Evolutionary conservation across 139 green algal species (phyloP).

Genomic region (Chlorokybus atmophyticus): DNA sequence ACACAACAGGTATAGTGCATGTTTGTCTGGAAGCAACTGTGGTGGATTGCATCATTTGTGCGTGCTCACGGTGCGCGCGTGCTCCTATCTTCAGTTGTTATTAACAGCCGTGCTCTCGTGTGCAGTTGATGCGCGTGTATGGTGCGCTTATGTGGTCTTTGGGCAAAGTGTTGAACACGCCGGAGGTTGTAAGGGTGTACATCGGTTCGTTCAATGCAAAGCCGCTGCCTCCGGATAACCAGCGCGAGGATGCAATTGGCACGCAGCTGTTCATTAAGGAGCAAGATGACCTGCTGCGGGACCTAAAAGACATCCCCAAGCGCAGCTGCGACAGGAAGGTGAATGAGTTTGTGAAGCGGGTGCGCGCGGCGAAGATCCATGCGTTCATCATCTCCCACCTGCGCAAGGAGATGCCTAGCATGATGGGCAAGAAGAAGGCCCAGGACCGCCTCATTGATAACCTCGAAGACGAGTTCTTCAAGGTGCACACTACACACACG

Average conservation of each 20-base stretch:
- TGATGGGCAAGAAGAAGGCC: conserved; percentile 72
- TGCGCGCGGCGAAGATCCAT: conserved; percentile 80
- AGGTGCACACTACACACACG: too few species aligned
- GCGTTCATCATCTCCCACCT: conserved; percentile 73
- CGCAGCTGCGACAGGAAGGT: conserved; percentile 68
- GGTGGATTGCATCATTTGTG: too few species aligned
- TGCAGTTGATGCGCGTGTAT: conserved; percentile 98
- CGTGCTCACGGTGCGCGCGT: too few species aligned
- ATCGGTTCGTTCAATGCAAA: conserved; percentile 70
- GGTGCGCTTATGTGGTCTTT: conserved; percentile 97
- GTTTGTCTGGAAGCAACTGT: too few species aligned
- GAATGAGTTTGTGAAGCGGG: conserved; percentile 97
- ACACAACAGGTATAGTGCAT: too few species aligned
- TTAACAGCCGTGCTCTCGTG: too few species aligned
- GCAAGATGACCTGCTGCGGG: conserved; percentile 73
- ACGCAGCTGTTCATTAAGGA: conserved; percentile 71
- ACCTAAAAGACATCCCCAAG: conserved; percentile 81
- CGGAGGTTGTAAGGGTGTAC: conserved; percentile 86
- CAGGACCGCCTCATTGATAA: conserved; percentile 53
- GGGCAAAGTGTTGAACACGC: conserved; percentile 81
- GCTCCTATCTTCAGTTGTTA: too few species aligned
- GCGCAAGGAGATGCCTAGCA: conserved; percentile 66
- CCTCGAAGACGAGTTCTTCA: conserved; percentile 46
- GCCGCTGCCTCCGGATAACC: conserved; percentile 29
- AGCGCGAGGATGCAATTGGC: conserved; percentile 9